Conservation (phyloP, 139 green algal species). For the Chlamydomonas sp. region DNA sequence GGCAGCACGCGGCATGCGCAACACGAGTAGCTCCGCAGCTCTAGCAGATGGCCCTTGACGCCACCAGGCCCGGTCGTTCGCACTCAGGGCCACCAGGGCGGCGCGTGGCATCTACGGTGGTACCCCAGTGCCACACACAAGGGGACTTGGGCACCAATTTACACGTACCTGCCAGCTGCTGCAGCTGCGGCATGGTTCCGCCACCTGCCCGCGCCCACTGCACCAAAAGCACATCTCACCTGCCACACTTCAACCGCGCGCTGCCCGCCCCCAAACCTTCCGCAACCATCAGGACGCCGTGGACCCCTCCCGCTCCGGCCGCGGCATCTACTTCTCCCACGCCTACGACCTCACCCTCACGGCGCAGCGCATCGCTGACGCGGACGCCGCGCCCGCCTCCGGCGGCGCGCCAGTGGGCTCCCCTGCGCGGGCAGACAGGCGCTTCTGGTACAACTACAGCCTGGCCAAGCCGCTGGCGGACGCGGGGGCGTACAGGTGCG, state of each 20-base stretch:
- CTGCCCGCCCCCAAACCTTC: slow-evolving; percentile 26
- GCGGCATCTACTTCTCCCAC: slow-evolving; percentile 82
- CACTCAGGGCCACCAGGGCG: background rate
- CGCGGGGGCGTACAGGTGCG: slow-evolving; percentile 38
- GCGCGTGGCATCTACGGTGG: background rate
- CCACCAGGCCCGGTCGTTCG: background rate
- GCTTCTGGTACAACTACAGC: slow-evolving; percentile 83
- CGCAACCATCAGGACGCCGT: slow-evolving; percentile 49
- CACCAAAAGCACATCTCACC: background rate
- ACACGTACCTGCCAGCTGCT: background rate
- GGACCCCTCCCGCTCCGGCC: slow-evolving; percentile 66
- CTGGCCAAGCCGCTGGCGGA: slow-evolving; percentile 71
- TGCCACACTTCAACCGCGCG: background rate
- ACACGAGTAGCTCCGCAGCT: background rate
- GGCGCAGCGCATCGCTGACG: slow-evolving; percentile 60
- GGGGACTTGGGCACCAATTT: background rate
- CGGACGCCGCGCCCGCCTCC: background rate
- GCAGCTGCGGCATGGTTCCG: slow-evolving; percentile 12
- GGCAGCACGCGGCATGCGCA: background rate
- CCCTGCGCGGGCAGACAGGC: slow-evolving; percentile 57
- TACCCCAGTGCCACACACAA: background rate
- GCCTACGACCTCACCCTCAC: slow-evolving; percentile 79
- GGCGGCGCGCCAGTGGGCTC: slow-evolving; percentile 18
- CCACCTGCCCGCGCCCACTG: background rate
- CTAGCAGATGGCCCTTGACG: background rate